Base-by-base conservation (phyloP, 148 eudicot species). In the Selenicereus undatus region DNA sequence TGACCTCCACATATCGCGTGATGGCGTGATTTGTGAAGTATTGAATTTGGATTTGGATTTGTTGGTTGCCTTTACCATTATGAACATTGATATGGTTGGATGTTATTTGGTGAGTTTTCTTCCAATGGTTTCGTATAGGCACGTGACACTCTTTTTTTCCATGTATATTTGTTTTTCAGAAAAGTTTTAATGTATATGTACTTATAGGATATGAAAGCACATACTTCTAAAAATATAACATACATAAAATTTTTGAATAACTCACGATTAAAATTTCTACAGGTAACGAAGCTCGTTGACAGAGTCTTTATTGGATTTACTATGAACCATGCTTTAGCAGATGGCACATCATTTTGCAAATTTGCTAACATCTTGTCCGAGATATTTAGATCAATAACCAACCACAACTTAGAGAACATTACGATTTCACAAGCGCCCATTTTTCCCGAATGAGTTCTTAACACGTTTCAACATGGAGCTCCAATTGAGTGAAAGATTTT, bases 301-400 rank as follows among this genome's bases (percentile, higher is more conserved):
- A 93, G 90, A 0, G 75, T 92, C 11, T 92, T 92, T 84, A 78
- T 92, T 12, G 94, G 94, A 1, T 84, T 86, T 77, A 17, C 90
- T 21, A 86, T 89, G 30, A 91, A 88, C 73, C 94, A 93, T 70
- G 80, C 91, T 32, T 88, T 89, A 11, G 81, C 74, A 0, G 97
- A 93, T 36, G 97, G 92, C 9, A 85, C 91, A 0, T 88, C 97
- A 7, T 82, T 86, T 11, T 87, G 90, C 91, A 86, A 89, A 65
- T 93, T 93, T 74, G 81, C 91, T 81, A 86, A 86, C 20, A 62
- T 83, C 4, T 82, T 90, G 43, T 88, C 95, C 0, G 86, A 88
- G 71, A 64, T 89, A n/a, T 84, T 81, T 26, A 3, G 13, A 48
- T 48, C 13, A 7, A 39, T 4, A 48, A 4, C 52, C 14, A 48